Base-by-base conservation (phyloP, 1,284 basidiomycete genomes). In the Pisolithus thermaeus region DNA sequence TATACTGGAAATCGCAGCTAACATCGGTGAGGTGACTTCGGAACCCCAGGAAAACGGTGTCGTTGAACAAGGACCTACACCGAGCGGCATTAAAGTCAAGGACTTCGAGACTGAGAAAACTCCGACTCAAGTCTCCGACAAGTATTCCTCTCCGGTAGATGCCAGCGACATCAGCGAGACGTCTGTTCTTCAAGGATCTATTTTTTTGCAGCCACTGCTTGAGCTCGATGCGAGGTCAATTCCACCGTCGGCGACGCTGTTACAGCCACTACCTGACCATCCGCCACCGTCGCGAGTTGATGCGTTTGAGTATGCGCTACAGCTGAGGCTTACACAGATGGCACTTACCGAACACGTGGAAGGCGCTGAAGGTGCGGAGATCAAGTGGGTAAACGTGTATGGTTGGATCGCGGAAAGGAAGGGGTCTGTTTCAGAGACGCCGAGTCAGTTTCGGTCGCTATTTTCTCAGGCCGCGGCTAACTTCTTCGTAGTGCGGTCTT, bases 271-370 rank as follows among this genome's bases (percentile, higher is more conserved):
- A 16, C 76, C 78, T 3, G 81, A 85, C 59, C 73, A 79, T 38
- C 79, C 81, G 4, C 58, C 63, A 2, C 73, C 79, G 0, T 77
- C 80, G 2, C 71, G 73, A 16, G 72, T 79, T 35, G 87, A 92
- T 50, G 66, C 77, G 5, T 88, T 95, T 56, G 89, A 90, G 59
- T 76, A 88, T 51, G 84, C 90, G 25, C 72, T 97, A 49, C 88
- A 95, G 66, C 70, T 99, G 37, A 78, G 94, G 39, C 89, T 97
- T 78, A 91, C 93, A 1, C 86, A 92, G 64, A 84, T 91, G 50
- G 82, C 87, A 3, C 73, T 98, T 45, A 77, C 82, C 14, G 96
- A 99, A 71, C 80, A 87, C 47, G 79, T 90, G 20, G 87, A 92
- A 41, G 97, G 97, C 0, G 78, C 90, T 0, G 92, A 96, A 58